Evolutionary conservation across 805 yeast genomes (phyloP).

Genomic region (Starmerella vitae): DNA sequence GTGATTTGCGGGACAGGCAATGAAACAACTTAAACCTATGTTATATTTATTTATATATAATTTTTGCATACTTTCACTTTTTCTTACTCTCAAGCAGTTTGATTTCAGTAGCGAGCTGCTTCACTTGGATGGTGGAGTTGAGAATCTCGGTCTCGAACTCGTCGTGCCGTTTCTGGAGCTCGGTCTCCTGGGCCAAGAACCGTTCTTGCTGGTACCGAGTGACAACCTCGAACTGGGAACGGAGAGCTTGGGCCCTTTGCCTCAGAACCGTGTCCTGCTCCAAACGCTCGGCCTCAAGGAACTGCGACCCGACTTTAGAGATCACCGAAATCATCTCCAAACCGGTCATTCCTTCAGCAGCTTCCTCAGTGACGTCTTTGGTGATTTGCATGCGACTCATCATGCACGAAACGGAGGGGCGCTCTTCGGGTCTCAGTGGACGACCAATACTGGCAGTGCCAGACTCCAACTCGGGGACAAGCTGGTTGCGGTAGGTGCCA

Average conservation of each 20-base stretch:
- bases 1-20: too few relatives aligned
- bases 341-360: slow-evolving; percentile 1
- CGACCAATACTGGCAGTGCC: not conserved
- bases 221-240: slow-evolving; percentile 66
- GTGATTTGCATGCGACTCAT: not conserved
- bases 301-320: slow-evolving; percentile 7
- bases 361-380: not conserved
- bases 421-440: not conserved
- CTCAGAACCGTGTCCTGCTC: slow-evolving; percentile 13
- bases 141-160: slow-evolving; percentile 15
- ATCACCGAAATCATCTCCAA: slow-evolving; percentile 13
- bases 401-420: not conserved
- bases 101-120: slow-evolving; percentile 27
- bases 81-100: too few relatives aligned
- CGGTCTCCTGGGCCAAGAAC: slow-evolving; percentile 84
- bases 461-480: not conserved
- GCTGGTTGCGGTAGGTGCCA: not conserved
- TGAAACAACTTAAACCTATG: too few relatives aligned
- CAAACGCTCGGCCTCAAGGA: slow-evolving; percentile 7
- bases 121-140: slow-evolving; percentile 45
- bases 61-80: too few relatives aligned
- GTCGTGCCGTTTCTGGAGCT: slow-evolving; percentile 69
- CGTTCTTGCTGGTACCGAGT: slow-evolving; percentile 80
- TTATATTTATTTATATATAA: too few relatives aligned
- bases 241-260: slow-evolving; percentile 12